Evolutionary conservation across 352 stramenopile genomes (phyloP).

Genomic region (Phytophthora europaea): DNA sequence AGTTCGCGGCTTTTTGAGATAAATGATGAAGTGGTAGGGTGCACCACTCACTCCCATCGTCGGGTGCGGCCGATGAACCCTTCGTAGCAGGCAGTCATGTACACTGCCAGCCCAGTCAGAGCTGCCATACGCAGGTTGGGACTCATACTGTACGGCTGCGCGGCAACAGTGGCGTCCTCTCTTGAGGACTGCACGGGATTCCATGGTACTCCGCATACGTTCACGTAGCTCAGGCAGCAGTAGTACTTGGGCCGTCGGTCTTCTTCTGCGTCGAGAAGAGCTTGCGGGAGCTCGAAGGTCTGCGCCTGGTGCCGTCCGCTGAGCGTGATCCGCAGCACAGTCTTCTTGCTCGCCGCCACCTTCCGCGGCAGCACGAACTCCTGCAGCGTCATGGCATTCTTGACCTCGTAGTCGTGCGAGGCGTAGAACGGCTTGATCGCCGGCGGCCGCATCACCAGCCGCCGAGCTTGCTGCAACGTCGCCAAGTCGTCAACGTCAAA

Average conservation of each 20-base stretch:
- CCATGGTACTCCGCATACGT: slow-evolving; percentile 61
- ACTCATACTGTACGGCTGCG: slow-evolving; percentile 31
- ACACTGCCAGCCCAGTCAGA: slow-evolving; percentile 60
- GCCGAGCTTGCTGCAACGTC: slow-evolving; percentile 18
- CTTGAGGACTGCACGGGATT: slow-evolving; percentile 17
- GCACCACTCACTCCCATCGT: slow-evolving; percentile 52
- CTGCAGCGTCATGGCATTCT: slow-evolving; percentile 83
- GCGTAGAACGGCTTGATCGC: slow-evolving; percentile 60
- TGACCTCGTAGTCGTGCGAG: slow-evolving; percentile 61
- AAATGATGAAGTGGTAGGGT: slow-evolving; percentile 2
- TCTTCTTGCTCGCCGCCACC: slow-evolving; percentile 52
- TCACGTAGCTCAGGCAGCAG: slow-evolving; percentile 84
- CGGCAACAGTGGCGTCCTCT: slow-evolving; percentile 12
- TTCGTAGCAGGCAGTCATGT: slow-evolving; percentile 74
- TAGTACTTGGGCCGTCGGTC: slow-evolving; percentile 79
- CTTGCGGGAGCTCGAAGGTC: slow-evolving; percentile 72
- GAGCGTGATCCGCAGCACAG: slow-evolving; percentile 68
- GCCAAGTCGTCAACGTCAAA: slow-evolving; percentile 49
- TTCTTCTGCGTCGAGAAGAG: slow-evolving; percentile 51
- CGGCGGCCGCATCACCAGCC: slow-evolving; percentile 18
- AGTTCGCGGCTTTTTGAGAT: slow-evolving; percentile 6
- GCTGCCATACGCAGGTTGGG: slow-evolving; percentile 53
- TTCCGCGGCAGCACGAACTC: slow-evolving; percentile 63
- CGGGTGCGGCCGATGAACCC: slow-evolving; percentile 59
- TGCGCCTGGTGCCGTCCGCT: slow-evolving; percentile 78